Conservation (phyloP, 495 filamentous ascomycete species). For the Aspergillus homomorphus region DNA sequence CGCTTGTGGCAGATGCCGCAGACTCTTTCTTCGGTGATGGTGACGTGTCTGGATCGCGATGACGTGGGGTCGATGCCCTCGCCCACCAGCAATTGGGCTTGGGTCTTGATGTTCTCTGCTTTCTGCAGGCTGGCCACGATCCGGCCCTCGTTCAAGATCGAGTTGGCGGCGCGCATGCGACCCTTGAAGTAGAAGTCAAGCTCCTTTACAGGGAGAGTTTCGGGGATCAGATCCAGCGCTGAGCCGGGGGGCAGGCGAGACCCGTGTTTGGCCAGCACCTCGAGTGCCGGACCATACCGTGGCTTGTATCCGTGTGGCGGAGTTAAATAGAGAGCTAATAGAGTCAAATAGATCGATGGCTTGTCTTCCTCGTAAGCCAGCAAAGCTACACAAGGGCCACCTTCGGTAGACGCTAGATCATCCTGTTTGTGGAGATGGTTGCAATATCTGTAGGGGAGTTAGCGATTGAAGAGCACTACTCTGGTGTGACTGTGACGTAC, state of each 20-base stretch:
- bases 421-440: constrained; percentile 71
- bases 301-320: constrained; percentile 72
- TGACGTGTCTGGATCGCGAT: constrained; percentile 67
- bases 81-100: constrained; percentile 65
- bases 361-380: constrained; percentile 51
- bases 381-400: constrained; percentile 34
- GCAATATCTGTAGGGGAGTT: constrained; percentile 64
- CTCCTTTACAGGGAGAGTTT: constrained; percentile 68
- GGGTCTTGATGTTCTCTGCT: constrained; percentile 66
- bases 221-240: constrained; percentile 82
- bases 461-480: not conserved
- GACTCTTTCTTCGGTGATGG: constrained; percentile 79
- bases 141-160: constrained; percentile 69
- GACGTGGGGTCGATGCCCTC: constrained; percentile 53
- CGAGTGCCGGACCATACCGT: constrained; percentile 75
- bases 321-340: constrained; percentile 84
- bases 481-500: constrained; percentile 40
- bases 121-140: constrained; percentile 72
- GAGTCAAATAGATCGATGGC: constrained; percentile 82
- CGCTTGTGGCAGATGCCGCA: constrained; percentile 92
- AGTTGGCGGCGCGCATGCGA: constrained; percentile 83
- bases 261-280: constrained; percentile 86
- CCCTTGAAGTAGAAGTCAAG: constrained; percentile 91
- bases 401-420: constrained; percentile 37
- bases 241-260: constrained; percentile 83